Evolutionary conservation across 2,329 filamentous ascomycete species (phyloP), one percentile per base, ranked within the genome.

Genomic region (Raffaelea deltoideospora): DNA sequence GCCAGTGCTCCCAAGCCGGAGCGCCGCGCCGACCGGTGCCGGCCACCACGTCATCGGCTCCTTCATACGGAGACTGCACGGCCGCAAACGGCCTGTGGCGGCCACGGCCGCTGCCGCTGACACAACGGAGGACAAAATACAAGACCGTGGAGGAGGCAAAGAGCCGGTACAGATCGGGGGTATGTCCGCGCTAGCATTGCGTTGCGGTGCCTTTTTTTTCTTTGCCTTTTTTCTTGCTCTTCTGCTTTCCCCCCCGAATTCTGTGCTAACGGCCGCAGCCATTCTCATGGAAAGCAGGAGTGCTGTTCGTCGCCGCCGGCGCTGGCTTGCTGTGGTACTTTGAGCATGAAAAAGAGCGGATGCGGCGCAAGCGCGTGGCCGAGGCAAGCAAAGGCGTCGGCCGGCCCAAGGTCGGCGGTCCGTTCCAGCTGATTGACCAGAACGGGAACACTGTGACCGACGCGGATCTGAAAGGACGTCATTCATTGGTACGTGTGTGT

Each of bases 371-470:
- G 63, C 72, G 86, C 39, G 74, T 95, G 47, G 86, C 86, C 8
- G 87, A 96, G 53, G 81, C 88, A 48, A 81, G 80, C 46, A 98
- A 98, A 63, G 87, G 88, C 10, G 78, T 95, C 6, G 90, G 90
- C 1, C 79, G 74, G 53, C 90, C 90, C 24, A 92, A 93, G 64
- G 87, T 98, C 37, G 90, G 90, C 38, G 90, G 90, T 0, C 65
- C 76, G 1, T 96, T 98, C 55, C 66, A 76, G 44, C 63, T 98
- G 48, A 62, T 80, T 28, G 85, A 96, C 59, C 77, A 94, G 49
- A 63, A 93, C 43, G 86, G 86, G 34, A 72, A 76, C 38, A 65
- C 67, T 27, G 87, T 93, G 48, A 82, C 80, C 3, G 79, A 79
- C 49, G 70, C 77, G 53, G 76, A 88, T 56, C 68, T 96, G 65